Evolutionary conservation across 805 yeast species (phyloP).

Genomic region (Sugiyamaella lignohabitans): DNA sequence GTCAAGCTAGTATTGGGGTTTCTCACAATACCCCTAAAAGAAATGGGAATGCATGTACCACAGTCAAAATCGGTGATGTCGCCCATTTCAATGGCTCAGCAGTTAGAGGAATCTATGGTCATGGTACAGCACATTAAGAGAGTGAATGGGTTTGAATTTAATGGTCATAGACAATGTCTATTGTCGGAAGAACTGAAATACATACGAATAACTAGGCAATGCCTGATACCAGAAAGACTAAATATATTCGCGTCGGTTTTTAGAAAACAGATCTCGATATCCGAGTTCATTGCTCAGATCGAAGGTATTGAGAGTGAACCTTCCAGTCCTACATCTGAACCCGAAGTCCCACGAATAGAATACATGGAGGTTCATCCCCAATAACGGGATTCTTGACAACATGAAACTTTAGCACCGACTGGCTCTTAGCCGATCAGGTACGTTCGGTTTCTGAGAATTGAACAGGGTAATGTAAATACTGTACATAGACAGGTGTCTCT

Average conservation of each 20-base stretch:
- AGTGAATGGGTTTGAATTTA: not conserved
- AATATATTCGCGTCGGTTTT: not conserved
- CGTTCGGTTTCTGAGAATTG: too few species aligned
- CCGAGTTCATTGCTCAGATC: not conserved
- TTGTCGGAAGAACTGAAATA: not conserved
- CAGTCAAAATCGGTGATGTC: too few species aligned
- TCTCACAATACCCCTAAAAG: not conserved
- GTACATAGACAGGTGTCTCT: too few species aligned
- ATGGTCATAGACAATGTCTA: not conserved
- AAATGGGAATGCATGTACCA: too few species aligned
- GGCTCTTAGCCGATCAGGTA: too few species aligned
- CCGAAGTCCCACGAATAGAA: not conserved
- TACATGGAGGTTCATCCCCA: not conserved
- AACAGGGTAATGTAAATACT: too few species aligned
- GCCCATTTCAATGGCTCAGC: too few species aligned
- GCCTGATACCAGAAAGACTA: not conserved
- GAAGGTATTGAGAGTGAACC: not conserved
- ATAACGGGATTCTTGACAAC: too few species aligned
- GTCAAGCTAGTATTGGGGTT: not conserved
- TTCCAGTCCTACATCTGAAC: not conserved
- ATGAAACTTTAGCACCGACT: too few species aligned
- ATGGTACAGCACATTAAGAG: not conserved
- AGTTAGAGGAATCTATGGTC: not conserved
- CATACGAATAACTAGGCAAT: not conserved
- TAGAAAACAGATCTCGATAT: not conserved